phyloP scores from a whole-genome alignment of 768 basidiomycete species.

The Neoboletus subvelutipes region DNA sequence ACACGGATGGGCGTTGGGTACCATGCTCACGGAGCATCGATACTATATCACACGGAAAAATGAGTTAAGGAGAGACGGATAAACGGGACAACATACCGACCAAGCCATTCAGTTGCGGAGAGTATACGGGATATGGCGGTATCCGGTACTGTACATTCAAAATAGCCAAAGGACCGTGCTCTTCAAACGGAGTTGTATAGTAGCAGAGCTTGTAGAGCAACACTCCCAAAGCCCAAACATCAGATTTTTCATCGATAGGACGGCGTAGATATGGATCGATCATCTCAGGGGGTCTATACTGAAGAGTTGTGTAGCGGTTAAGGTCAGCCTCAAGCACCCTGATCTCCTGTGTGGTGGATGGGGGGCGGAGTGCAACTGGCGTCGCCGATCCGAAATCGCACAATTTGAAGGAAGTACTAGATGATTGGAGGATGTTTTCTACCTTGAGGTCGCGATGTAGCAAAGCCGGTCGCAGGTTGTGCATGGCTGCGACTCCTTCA shows the following conservation, averaged over 20 bases:
- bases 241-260: slow-evolving; percentile 90
- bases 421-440: slow-evolving; percentile 94
- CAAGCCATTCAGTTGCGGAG: slow-evolving; percentile 73
- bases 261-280: slow-evolving; percentile 84
- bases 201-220: slow-evolving; percentile 98
- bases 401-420: slow-evolving; percentile 82
- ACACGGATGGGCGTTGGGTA: slow-evolving; percentile 79
- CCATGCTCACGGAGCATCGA: slow-evolving; percentile 95
- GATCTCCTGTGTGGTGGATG: slow-evolving; percentile 79
- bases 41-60: slow-evolving; percentile 41
- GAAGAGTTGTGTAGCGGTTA: slow-evolving; percentile 92
- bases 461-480: slow-evolving; percentile 84
- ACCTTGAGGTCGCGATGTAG: slow-evolving; percentile 98
- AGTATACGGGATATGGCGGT: slow-evolving; percentile 87
- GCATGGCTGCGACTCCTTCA: slow-evolving; percentile 97
- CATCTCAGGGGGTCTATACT: slow-evolving; percentile 99
- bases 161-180: slow-evolving; percentile 94
- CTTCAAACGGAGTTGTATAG: slow-evolving; percentile 99
- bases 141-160: slow-evolving; percentile 94
- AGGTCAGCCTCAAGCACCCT: slow-evolving; percentile 87
- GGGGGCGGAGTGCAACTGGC: slow-evolving; percentile 65
- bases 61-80: slow-evolving; percentile 8
- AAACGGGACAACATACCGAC: slow-evolving; percentile 59
- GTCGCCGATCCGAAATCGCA: slow-evolving; percentile 98
- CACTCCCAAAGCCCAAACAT: slow-evolving; percentile 97